A percentile compares a stretch with the other conserved stretches of the same genome.
Evolutionary conservation across 73 alveolate genomes (phyloP).

Genomic region (Loxodes magnus): DNA sequence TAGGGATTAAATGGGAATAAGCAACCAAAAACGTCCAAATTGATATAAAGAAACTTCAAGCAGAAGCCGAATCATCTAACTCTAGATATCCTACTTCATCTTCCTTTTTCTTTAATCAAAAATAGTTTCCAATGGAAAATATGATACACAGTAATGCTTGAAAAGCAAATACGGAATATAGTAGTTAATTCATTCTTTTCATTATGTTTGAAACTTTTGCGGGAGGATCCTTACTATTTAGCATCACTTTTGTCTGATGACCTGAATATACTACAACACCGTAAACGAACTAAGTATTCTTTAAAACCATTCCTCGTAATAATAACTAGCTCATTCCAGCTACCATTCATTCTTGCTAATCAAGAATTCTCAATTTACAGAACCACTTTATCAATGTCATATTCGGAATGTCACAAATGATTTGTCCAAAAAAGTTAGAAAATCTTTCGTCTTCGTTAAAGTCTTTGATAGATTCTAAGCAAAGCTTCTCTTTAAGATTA

Average conservation of each 20-base stretch:
- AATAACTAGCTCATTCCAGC: conserved; percentile 60
- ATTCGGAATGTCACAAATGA: conserved; percentile 11
- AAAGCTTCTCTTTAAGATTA: conserved; percentile 61
- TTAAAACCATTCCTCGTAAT: conserved; percentile 84
- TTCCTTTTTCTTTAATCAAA: background rate
- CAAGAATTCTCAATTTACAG: background rate
- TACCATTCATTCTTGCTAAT: conserved; percentile 5
- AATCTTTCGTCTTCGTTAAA: background rate
- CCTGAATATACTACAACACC: conserved; percentile 94
- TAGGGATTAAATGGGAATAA: conserved; percentile 88
- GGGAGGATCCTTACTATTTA: conserved; percentile 85
- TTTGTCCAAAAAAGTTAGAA: background rate
- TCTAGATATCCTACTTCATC: conserved; percentile 8
- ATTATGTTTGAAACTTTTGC: conserved; percentile 68
- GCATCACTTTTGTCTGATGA: conserved; percentile 87
- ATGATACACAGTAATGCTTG: conserved; percentile 18
- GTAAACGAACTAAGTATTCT: conserved; percentile 71
- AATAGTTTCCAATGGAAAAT: conserved; percentile 7
- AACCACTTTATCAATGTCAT: background rate
- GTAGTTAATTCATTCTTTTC: conserved; percentile 24
- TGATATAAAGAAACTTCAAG: background rate
- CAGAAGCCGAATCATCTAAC: background rate
- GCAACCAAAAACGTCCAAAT: conserved; percentile 14
- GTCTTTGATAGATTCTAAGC: conserved; percentile 31
- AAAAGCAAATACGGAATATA: conserved; percentile 22